phyloP scores from a whole-genome alignment of 2,329 filamentous ascomycete species.

The Xylariaceae sp. region DNA sequence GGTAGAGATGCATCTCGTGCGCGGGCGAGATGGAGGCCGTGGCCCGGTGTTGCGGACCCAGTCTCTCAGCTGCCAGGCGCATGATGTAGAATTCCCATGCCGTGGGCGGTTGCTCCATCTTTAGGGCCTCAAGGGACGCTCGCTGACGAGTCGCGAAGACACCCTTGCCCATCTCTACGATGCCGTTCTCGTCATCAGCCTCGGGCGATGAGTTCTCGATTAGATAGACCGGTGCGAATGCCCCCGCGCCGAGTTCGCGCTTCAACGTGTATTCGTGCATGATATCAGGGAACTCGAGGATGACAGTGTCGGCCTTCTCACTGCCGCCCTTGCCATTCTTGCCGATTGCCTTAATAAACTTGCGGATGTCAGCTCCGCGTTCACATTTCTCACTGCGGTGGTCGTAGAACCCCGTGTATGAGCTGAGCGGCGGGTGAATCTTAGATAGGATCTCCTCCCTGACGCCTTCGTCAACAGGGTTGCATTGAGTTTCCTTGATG shows the following conservation, averaged over 20 bases:
- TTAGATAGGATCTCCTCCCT: slow-evolving; percentile 69
- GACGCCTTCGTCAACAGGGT: slow-evolving; percentile 75
- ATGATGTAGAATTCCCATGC: slow-evolving; percentile 98
- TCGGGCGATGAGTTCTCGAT: slow-evolving; percentile 64
- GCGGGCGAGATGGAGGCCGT: slow-evolving; percentile 73
- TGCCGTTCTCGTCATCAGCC: slow-evolving; percentile 37
- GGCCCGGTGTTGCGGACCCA: slow-evolving; percentile 66
- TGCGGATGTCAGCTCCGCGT: slow-evolving; percentile 70
- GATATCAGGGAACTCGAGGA: slow-evolving; percentile 62
- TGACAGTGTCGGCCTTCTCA: slow-evolving; percentile 59
- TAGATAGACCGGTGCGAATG: slow-evolving; percentile 92
- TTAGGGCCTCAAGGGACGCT: slow-evolving; percentile 71
- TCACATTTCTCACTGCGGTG: slow-evolving; percentile 59
- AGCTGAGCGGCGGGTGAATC: slow-evolving; percentile 65
- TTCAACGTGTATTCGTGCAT: slow-evolving; percentile 69
- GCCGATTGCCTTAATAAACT: slow-evolving; percentile 64
- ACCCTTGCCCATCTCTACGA: slow-evolving; percentile 56
- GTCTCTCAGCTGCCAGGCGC: slow-evolving; percentile 69
- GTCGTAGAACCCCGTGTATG: slow-evolving; percentile 76
- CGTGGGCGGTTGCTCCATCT: slow-evolving; percentile 85
- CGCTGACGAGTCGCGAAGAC: slow-evolving; percentile 53
- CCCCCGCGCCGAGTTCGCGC: slow-evolving; percentile 83
- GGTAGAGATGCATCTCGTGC: slow-evolving; percentile 87
- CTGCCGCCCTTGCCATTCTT: slow-evolving; percentile 53
- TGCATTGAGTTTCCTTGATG: slow-evolving; percentile 78